A percentile compares a stretch with the other conserved stretches of the same genome.
Evolutionary conservation across 352 stramenopile species (phyloP).

Genomic region (Phytophthora crassamura): DNA sequence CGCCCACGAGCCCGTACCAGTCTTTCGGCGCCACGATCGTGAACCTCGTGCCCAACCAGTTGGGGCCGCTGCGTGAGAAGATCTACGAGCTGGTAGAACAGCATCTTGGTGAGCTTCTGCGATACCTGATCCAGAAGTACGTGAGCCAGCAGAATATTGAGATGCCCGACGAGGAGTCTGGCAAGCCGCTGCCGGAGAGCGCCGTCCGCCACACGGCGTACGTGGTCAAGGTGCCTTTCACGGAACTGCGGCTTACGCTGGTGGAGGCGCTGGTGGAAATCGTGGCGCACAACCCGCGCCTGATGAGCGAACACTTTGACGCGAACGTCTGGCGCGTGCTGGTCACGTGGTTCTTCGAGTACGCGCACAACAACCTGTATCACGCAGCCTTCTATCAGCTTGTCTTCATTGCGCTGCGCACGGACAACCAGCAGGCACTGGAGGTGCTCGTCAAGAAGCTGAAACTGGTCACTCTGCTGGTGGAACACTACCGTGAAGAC

Average conservation of each 20-base stretch:
- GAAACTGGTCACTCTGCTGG: conserved; percentile 83
- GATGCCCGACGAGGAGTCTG: conserved; percentile 65
- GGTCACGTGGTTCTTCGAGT: conserved; percentile 92
- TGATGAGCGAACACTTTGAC: conserved; percentile 78
- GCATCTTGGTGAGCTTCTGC: conserved; percentile 72
- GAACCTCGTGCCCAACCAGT: conserved; percentile 86
- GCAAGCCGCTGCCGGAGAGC: conserved; percentile 59
- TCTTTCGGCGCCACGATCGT: conserved; percentile 87
- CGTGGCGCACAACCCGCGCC: conserved; percentile 76
- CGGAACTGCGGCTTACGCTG: conserved; percentile 86
- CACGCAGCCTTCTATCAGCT: conserved; percentile 91
- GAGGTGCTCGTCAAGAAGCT: conserved; percentile 90
- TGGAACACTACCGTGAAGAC: conserved; percentile 83
- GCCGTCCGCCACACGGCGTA: conserved; percentile 88
- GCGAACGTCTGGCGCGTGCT: conserved; percentile 89
- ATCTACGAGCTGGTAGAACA: conserved; percentile 78
- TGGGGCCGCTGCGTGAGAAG: conserved; percentile 65
- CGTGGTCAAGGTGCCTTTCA: conserved; percentile 90
- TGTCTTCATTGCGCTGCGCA: conserved; percentile 87
- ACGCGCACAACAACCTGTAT: conserved; percentile 93
- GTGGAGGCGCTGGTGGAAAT: conserved; percentile 89
- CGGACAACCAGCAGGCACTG: conserved; percentile 81
- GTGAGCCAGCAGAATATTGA: conserved; percentile 84
- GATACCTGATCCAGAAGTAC: conserved; percentile 79
- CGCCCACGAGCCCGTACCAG: conserved; percentile 84